Base-by-base conservation (phyloP, 2,329 filamentous ascomycete species). In the Aureobasidium mangrovei region DNA sequence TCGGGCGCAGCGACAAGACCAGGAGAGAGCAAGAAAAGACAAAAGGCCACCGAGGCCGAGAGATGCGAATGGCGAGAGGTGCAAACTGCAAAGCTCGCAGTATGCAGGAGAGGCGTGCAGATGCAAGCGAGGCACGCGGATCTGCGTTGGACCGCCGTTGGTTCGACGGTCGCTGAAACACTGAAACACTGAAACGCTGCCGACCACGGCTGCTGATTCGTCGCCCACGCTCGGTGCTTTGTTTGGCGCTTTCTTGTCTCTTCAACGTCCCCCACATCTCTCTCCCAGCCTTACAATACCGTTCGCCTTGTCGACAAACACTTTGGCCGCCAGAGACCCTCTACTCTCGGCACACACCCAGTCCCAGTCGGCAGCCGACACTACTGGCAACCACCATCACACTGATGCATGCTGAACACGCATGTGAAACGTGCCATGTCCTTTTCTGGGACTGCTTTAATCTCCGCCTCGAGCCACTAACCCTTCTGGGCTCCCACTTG, bases 81-180 rank as follows among this genome's bases (percentile, higher is more conserved):
- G 18, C 18, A 18, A 18, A 18, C 18, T 18, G 18, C 18, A 18
- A 18, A 18, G 18, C 18, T 18, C 18, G 18, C 18, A 18, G 18
- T 1, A 18, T 18, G 18, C 18, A 18, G 18, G 18, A 18, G 18
- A 18, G 18, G 18, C 18, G 18, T 18, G 18, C 18, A 18, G 18
- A 18, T 18, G 18, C 18, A 39, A 49, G 46, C 46, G 46, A 51
- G 47, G 47, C 38, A 51, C 38, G 47, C 32, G 47, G 29, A 51
- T 51, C 38, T 39, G 33, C 47, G 47, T 42, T 51, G 47, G 47
- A 33, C 28, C 47, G 38, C 47, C 47, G 47, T 51, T 51, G 47
- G 33, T 41, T n/a, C 18, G 18, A 18, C 18, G 18, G 18, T 18
- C 18, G 18, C 18, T 18, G 18, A 18, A 18, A 18, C 18, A 18